These are phyloP conservation scores for Prunus padus DNA, from an alignment of 306 rosid genomes.

Conservation along the genomic window DNA sequence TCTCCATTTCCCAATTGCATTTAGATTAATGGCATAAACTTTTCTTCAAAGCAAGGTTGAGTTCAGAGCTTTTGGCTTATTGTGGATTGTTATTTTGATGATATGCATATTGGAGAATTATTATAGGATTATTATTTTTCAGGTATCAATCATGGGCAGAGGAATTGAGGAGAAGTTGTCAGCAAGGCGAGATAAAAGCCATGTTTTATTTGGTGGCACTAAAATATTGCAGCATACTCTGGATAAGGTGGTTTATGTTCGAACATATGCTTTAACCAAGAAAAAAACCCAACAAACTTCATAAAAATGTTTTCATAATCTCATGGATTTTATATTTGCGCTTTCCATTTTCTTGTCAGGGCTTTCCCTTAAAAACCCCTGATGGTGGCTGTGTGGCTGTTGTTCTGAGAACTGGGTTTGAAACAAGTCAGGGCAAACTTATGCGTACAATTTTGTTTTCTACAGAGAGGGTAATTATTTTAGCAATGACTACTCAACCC, in stretches of 20 bases:
- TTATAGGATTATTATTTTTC: conserved; percentile 23
- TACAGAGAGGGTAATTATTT: conserved; percentile 81
- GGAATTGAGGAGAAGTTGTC: conserved; percentile 79
- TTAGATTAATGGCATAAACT: not conserved
- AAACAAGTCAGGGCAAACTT: conserved; percentile 98
- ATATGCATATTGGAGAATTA: not conserved
- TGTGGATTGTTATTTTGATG: not conserved
- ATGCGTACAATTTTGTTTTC: conserved; percentile 99
- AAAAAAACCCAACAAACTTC: not conserved
- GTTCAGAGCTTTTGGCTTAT: not conserved
- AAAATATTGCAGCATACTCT: conserved; percentile 96
- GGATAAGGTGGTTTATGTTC: conserved; percentile 63
- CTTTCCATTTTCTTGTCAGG: conserved; percentile 46
- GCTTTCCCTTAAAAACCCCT: conserved; percentile 81
- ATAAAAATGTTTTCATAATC: conserved; percentile 11
- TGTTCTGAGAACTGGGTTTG: conserved; percentile 94
- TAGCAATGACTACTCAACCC: conserved; percentile 10
- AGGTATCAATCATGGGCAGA: conserved; percentile 75
- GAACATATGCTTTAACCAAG: not conserved
- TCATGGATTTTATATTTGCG: conserved; percentile 22
- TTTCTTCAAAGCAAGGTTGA: not conserved
- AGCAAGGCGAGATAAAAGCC: conserved; percentile 77
- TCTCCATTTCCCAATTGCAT: not conserved
- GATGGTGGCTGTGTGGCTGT: conserved; percentile 98
- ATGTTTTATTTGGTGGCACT: conserved; percentile 94